Base-by-base conservation (phyloP, 2,329 filamentous ascomycete species). In the Onygenales sp. region DNA sequence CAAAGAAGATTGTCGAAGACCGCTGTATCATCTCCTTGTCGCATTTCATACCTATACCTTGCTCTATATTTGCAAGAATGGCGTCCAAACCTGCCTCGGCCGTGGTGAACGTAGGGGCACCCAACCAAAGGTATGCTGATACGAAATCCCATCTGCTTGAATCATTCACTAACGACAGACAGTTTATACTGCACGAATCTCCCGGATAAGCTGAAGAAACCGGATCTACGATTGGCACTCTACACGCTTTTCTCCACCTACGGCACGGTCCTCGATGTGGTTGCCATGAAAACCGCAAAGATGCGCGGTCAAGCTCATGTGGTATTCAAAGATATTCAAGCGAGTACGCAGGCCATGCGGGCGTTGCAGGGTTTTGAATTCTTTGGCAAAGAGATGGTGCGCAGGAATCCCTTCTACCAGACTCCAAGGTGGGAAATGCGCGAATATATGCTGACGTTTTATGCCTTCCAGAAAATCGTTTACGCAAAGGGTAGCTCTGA, bases 251-350 rank as follows among this genome's bases (percentile, higher is more conserved):
- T 97, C 70, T 89, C 90, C 9, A 95, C 90, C 11, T 95, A 95
- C 67, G 93, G 93, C 42, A 84, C 89, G 0, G 87, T 98, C 13
- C 81, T 98, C 55, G 93, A 98, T 67, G 82, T 98, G 17, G 87
- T 96, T 48, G 88, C 89, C 33, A 77, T 96, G 62, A 94, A 90
- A 74, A 95, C 89, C 1, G 78, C 79, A 69, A 89, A 89, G 73
- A 96, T 97, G 91, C 86, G 93, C 49, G 93, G 93, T 2, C 93
- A 98, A 72, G 93, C 93, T 57, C 93, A 97, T 65, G 77, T 98
- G 56, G 87, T 93, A 11, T 97, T 90, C 69, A 82, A 88, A 55
- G 92, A 98, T 68, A 78, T 92, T 36, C 87, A 95, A 60, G 84
- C 89, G n/a, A 89, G 90, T 50, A 95, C 91, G 27, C 89, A 95